phyloP scores from a whole-genome alignment of 2,329 filamentous ascomycete genomes.

The Pseudogymnoascus sp. region DNA sequence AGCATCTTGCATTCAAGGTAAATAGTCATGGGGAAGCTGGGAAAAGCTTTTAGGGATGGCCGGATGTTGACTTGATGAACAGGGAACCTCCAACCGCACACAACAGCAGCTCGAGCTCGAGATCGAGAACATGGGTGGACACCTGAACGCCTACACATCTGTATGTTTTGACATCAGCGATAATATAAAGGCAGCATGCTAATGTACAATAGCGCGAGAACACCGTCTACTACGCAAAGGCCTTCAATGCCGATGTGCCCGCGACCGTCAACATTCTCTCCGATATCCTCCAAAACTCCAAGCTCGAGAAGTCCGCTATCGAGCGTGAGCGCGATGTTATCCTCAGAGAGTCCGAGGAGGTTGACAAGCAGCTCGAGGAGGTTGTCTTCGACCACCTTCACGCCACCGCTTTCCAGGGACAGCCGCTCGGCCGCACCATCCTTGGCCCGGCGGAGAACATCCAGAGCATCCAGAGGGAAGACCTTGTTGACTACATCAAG shows the following conservation, averaged over 20 bases:
- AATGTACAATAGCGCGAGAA: slow-evolving; percentile 68
- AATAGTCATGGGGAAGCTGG: slow-evolving; percentile 16
- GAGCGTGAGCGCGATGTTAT: slow-evolving; percentile 99
- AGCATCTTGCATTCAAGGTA: slow-evolving; percentile 99
- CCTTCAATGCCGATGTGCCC: slow-evolving; percentile 95
- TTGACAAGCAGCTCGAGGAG: slow-evolving; percentile 99
- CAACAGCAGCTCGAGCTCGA: slow-evolving; percentile 98
- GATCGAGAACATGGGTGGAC: slow-evolving; percentile 99
- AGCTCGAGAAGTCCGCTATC: slow-evolving; percentile 85
- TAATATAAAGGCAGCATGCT: background rate
- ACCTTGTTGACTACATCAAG: slow-evolving; percentile 95
- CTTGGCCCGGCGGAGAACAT: slow-evolving; percentile 98
- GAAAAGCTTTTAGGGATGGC: slow-evolving; percentile 6
- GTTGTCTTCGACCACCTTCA: slow-evolving; percentile 99
- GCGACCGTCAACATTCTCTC: slow-evolving; percentile 96
- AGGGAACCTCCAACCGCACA: slow-evolving; percentile 89
- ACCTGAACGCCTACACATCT: slow-evolving; percentile 99
- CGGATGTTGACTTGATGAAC: slow-evolving; percentile 19
- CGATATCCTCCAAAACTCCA: slow-evolving; percentile 99
- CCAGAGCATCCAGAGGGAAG: slow-evolving; percentile 83
- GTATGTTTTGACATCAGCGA: slow-evolving; percentile 44
- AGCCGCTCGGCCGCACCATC: slow-evolving; percentile 95
- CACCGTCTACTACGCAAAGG: slow-evolving; percentile 99
- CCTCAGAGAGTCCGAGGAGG: slow-evolving; percentile 96
- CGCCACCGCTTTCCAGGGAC: slow-evolving; percentile 93